Evolutionary conservation across 305 asterid species (phyloP), one percentile per base, ranked within the genome.

Genomic region (Fraxinus xanthoxyloides): DNA sequence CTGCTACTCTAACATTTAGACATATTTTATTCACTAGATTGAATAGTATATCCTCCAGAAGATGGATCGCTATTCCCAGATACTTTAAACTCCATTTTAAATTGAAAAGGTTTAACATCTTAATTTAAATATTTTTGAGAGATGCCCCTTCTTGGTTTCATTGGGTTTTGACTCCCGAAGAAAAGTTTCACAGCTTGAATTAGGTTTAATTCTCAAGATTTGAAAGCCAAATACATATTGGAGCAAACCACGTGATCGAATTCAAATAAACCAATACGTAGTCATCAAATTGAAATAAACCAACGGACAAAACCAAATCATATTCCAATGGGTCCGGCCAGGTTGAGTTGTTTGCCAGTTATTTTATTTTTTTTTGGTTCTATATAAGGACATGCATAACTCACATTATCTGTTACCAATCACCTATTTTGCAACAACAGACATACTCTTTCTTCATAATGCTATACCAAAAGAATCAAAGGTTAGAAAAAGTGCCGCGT

Each of bases 1-100:
- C 26, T 46, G 51, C 72, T 26, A 72, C 72, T 34, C 65, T 76
- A 30, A 31, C 12, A 70, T 70, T 70, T 70, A 70, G 40, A 31
- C 24, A 13, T 30, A n/a, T 10, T 30, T 70, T 40, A 48, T 35
- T 73, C 46, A 28, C 26, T 56, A 35, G 48, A 80, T 65, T 5
- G 84, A 56, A 54, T 63, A 78, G 54, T 72, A 72, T 13, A 77
- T 43, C 32, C 34, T 40, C 63, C 69, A 46, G 54, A 72, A 61
- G 78, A 83, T 78, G 76, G 61, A 79, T 72, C 63, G 34, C 34
- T 48, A 54, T 67, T 70, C 30, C 81, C 54, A 5, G 32, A 32
- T 70, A 21, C 31, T 24, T 61, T 79, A 40, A 59, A 75, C 48
- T 61, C 61, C 35, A 23, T 63, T 63, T 26, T 10, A 30, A 12